A percentile compares a stretch with the other conserved stretches of the same genome.
Evolutionary conservation across 2,329 filamentous ascomycete species (phyloP).

Genomic region (Penicillium palitans): DNA sequence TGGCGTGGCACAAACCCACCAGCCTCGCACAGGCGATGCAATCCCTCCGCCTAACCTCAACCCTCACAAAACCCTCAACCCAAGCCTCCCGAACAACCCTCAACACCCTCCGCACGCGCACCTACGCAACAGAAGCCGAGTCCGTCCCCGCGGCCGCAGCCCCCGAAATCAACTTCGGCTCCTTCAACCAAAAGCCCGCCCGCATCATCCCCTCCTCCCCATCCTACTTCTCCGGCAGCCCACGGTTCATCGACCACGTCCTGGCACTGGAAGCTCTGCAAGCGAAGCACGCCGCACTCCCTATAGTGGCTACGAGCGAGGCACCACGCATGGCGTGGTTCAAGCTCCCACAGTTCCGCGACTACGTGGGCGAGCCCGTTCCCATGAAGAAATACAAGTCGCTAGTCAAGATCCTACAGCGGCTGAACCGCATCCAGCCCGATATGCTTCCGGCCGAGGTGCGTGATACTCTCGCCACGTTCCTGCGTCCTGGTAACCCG

Average conservation of each 20-base stretch:
- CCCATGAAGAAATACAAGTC: slow-evolving; percentile 75
- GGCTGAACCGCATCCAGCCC: slow-evolving; percentile 83
- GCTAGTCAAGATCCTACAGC: slow-evolving; percentile 72
- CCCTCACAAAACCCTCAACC: slow-evolving; percentile 30
- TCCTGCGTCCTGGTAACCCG: slow-evolving; percentile 73
- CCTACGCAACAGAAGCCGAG: slow-evolving; percentile 32
- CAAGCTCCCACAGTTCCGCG: slow-evolving; percentile 72
- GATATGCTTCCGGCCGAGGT: slow-evolving; percentile 72
- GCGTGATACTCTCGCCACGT: slow-evolving; percentile 62
- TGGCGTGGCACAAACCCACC: slow-evolving; percentile 42
- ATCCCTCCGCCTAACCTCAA: slow-evolving; percentile 30
- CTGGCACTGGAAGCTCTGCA: slow-evolving; percentile 71
- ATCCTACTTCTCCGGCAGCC: slow-evolving; percentile 91
- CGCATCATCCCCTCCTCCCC: slow-evolving; percentile 80
- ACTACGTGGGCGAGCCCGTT: slow-evolving; percentile 68
- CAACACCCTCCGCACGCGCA: slow-evolving; percentile 23
- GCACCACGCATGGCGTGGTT: slow-evolving; percentile 78
- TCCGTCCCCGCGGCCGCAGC: slow-evolving; percentile 23
- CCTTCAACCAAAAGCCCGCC: slow-evolving; percentile 50
- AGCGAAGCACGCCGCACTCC: slow-evolving; percentile 71
- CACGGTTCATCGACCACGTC: slow-evolving; percentile 81
- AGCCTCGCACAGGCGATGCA: slow-evolving; percentile 39
- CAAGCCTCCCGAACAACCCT: slow-evolving; percentile 46
- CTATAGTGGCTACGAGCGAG: slow-evolving; percentile 64
- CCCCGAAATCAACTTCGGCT: slow-evolving; percentile 36